Conservation (phyloP, 2,329 filamentous ascomycete species). For the Trematosphaeria pertusa region DNA sequence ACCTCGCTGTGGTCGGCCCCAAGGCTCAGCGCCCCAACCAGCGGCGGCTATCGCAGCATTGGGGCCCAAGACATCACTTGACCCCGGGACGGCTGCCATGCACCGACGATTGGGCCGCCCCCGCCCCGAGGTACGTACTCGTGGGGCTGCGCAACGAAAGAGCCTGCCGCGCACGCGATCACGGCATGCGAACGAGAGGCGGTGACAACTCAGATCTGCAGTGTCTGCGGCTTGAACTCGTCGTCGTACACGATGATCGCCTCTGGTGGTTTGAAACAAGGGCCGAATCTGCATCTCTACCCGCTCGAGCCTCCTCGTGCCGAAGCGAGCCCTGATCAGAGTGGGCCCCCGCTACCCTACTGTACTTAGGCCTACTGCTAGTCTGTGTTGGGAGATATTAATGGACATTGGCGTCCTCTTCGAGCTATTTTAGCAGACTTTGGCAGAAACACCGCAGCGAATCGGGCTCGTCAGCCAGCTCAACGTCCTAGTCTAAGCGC, state of each 20-base stretch:
- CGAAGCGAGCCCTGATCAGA: slow-evolving; percentile 30
- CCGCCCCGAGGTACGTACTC: slow-evolving; percentile 15
- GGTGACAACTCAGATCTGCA: slow-evolving; percentile 35
- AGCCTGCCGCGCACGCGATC: slow-evolving; percentile 19
- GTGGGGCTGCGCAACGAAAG: slow-evolving; percentile 24
- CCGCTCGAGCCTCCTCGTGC: slow-evolving; percentile 29
- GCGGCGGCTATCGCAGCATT: slow-evolving; percentile 14
- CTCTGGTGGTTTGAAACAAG: slow-evolving; percentile 25
- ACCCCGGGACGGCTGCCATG: slow-evolving; percentile 16
- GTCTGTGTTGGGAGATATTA: slow-evolving; percentile 35
- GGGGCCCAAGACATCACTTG: slow-evolving; percentile 27
- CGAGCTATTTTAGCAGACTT: slow-evolving; percentile 29
- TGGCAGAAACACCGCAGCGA: slow-evolving; percentile 30
- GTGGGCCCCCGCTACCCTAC: slow-evolving; percentile 13
- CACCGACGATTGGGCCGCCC: slow-evolving; percentile 14
- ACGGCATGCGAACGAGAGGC: slow-evolving; percentile 23
- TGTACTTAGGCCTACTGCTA: slow-evolving; percentile 12
- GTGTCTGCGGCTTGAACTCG: slow-evolving; percentile 22
- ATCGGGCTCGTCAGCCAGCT: slow-evolving; percentile 31
- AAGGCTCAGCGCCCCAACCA: slow-evolving; percentile 21
- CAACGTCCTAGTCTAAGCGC: slow-evolving; percentile 44
- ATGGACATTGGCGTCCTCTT: slow-evolving; percentile 37
- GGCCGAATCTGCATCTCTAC: slow-evolving; percentile 20
- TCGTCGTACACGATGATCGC: slow-evolving; percentile 32
- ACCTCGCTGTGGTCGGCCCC: slow-evolving; percentile 20